phyloP scores from a whole-genome alignment of 2,329 filamentous ascomycete genomes.

The Aplosporella prunicola region DNA sequence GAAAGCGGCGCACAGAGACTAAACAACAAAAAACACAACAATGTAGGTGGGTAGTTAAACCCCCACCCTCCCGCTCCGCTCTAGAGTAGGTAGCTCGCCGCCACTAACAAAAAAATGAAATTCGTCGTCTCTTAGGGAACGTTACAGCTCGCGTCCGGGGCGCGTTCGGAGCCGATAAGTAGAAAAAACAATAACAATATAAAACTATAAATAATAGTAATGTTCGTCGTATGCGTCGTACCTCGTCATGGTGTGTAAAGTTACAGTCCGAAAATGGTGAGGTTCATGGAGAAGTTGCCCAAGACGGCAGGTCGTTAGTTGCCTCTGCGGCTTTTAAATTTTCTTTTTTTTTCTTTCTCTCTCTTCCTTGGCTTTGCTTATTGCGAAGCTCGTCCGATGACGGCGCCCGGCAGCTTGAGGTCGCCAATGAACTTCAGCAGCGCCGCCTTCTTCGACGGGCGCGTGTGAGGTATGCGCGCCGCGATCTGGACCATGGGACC shows the following conservation, averaged over 20 bases:
- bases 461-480: conserved; percentile 23
- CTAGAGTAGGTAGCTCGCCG: conserved; percentile 6
- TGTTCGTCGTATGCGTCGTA: conserved; percentile 30
- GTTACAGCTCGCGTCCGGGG: too few species aligned
- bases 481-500: conserved; percentile 66
- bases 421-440: conserved; percentile 31
- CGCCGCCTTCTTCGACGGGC: conserved; percentile 25
- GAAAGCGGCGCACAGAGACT: neutral
- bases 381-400: conserved; percentile 22
- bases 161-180: conserved; percentile 15
- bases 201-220: conserved; percentile 15
- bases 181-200: too few species aligned
- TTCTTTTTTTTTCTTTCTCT: too few species aligned
- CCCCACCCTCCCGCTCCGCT: too few species aligned
- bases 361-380: too few species aligned
- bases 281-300: conserved; percentile 7
- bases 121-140: conserved; percentile 17
- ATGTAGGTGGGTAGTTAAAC: too few species aligned
- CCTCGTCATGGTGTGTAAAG: conserved; percentile 27
- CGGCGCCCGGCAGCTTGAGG: conserved; percentile 25
- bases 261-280: conserved; percentile 18
- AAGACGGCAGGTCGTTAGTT: conserved; percentile 1
- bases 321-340: conserved; percentile 1
- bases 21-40: too few species aligned
- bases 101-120: conserved; percentile 20